Percentiles rank a stretch among this genome's conserved stretches.
These are phyloP conservation scores for Prunus fruticosa DNA, from an alignment of 306 rosid genomes.

Conservation along the genomic window DNA sequence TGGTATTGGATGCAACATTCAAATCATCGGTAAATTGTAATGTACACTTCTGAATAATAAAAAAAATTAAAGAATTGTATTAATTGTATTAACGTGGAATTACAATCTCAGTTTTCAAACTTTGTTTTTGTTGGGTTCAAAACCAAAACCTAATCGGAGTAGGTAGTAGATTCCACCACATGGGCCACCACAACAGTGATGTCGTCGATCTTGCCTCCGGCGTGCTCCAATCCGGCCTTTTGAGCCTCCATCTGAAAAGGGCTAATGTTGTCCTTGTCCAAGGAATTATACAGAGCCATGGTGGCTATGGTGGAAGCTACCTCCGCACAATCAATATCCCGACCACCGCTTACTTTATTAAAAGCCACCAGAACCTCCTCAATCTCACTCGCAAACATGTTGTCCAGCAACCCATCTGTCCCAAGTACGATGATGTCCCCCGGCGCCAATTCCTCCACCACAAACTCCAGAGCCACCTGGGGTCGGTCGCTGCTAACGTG, in stretches of 20 bases:
- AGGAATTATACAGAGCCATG: not conserved
- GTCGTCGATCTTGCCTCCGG: conserved; percentile 16
- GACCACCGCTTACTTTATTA: too few species aligned
- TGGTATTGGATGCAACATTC: not conserved
- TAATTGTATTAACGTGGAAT: too few species aligned
- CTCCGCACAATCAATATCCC: not conserved
- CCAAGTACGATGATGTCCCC: conserved; percentile 19
- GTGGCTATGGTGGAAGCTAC: not conserved
- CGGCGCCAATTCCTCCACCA: not conserved
- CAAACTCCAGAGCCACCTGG: not conserved
- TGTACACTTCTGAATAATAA: not conserved
- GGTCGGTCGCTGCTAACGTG: not conserved
- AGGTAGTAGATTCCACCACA: not conserved
- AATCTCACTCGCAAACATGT: conserved; percentile 3
- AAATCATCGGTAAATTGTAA: not conserved
- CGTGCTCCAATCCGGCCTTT: not conserved
- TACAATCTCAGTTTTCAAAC: too few species aligned
- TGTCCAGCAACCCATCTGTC: conserved; percentile 27
- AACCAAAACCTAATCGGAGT: too few species aligned
- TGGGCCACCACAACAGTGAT: not conserved
- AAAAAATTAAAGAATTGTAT: too few species aligned
- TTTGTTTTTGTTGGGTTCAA: too few species aligned
- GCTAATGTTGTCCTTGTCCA: not conserved
- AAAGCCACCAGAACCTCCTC: not conserved
- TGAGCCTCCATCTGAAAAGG: not conserved